Evolutionary conservation across 306 rosid genomes (phyloP).

Genomic region (Ormosia semicastrata): DNA sequence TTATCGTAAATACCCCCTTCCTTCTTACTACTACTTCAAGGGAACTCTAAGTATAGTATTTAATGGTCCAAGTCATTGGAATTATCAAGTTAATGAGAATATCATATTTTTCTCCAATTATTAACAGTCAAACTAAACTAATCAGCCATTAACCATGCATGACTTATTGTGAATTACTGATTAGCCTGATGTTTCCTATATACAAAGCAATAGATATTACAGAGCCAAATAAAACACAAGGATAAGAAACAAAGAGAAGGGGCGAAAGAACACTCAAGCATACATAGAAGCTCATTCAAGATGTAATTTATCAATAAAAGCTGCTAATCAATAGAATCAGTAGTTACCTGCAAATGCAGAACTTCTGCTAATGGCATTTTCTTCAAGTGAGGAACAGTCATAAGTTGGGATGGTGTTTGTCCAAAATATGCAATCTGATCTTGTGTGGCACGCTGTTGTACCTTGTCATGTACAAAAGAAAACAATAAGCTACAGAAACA

Average conservation of each 20-base stretch:
- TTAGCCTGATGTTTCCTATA: not conserved
- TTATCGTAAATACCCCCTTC: no score
- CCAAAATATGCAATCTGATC: conserved; percentile 99
- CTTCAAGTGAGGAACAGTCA: conserved; percentile 79
- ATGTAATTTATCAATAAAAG: conserved; percentile 13
- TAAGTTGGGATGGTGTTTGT: conserved; percentile 97
- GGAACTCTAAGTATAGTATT: not conserved
- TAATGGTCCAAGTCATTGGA: not conserved
- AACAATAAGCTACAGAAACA: conserved; percentile 14
- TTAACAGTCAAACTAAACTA: not conserved
- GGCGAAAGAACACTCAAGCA: not conserved
- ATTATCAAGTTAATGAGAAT: no score
- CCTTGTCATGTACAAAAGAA: conserved; percentile 43
- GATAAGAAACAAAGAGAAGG: not conserved
- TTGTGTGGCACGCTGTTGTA: conserved; percentile 87
- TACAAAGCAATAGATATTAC: not conserved
- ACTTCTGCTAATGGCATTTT: conserved; percentile 84
- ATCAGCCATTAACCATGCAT: not conserved
- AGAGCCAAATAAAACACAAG: not conserved
- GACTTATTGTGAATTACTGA: not conserved
- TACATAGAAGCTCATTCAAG: not conserved
- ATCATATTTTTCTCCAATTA: no score
- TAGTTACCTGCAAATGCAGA: conserved; percentile 89
- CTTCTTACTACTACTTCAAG: no score
- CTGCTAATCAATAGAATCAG: conserved; percentile 9